Evolutionary conservation across 306 rosid species (phyloP), one percentile per base, ranked within the genome.

Genomic region (Pyrus bretschneideri): DNA sequence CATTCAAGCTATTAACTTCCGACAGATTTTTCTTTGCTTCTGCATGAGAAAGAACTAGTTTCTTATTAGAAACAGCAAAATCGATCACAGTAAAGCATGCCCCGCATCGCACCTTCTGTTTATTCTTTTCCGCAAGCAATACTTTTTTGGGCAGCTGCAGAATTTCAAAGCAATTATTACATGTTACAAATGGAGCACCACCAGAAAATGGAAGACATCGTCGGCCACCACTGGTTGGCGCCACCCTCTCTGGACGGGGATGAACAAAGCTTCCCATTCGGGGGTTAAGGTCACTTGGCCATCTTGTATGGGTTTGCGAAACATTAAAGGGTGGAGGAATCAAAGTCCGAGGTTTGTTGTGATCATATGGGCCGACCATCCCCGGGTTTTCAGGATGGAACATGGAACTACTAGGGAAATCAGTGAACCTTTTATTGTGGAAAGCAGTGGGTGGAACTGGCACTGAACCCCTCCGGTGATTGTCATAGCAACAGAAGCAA

Each of bases 171-270:
- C 99, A 96, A 79, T 82, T 91, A 76, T 76, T 72, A 69, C 99
- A 96, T 15, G 97, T 80, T 54, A 96, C 75, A 85, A 96, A 96
- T 42, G 99, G 99, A 72, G 99, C 91, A 75, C 98, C 99, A 55
- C 96, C 93, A 21, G 92, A 90, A 52, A 96, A 67, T 67, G 99
- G 98, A 71, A 72, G 85, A 75, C 89, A 88, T 51, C 69, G 91
- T 60, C 78, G 83, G 30, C 82, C 79, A 78, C 88, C 83, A 76
- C 79, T 74, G 27, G 86, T 77, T 44, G 87, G 76, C 82, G 79
- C 79, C 29, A 77, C 85, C 88, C 88, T 92, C 14, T 83, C 83
- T 77, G 93, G 89, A 54, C 70, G 90, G 72, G 72, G 61, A 59
- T 67, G 75, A 38, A 55, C 74, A 77, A 78, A 81, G 44, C 81